Percentiles rank a stretch among this genome's conserved stretches.
Evolutionary conservation across 2,329 filamentous ascomycete genomes (phyloP).

Genomic region (Cercospora brassicicola): DNA sequence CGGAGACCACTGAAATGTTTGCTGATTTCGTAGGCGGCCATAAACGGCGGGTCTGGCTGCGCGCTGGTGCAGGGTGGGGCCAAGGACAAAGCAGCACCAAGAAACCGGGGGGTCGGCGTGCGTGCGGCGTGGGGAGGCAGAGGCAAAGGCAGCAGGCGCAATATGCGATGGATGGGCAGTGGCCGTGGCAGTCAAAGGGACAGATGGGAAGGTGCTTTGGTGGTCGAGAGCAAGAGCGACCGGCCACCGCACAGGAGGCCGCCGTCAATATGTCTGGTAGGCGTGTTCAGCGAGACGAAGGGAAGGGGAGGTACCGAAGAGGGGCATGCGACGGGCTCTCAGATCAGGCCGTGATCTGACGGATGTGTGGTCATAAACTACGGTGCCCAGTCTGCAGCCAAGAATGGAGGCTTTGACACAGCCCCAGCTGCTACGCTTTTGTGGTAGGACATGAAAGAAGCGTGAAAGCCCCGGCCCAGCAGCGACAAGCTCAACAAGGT

Average conservation of each 20-base stretch:
- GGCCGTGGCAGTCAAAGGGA: background rate
- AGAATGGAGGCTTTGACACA: background rate
- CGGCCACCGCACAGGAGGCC: background rate
- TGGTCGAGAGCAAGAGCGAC: background rate
- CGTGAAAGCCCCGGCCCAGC: background rate
- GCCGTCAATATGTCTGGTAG: background rate
- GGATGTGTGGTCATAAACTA: background rate
- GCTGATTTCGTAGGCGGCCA: constrained; percentile 38
- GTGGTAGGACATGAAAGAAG: background rate
- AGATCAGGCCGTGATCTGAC: background rate
- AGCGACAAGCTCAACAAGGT: background rate
- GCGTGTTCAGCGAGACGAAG: background rate
- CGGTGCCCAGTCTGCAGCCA: background rate
- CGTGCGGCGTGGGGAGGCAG: background rate
- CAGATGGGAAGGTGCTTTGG: background rate
- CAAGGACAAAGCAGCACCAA: background rate
- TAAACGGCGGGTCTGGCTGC: constrained; percentile 19
- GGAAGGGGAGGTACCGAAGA: background rate
- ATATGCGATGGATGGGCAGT: background rate
- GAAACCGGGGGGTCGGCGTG: background rate
- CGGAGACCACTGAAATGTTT: constrained; percentile 38
- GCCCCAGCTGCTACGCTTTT: background rate
- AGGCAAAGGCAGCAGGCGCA: background rate
- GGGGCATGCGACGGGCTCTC: background rate
- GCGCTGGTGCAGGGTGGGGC: background rate